phyloP scores from a whole-genome alignment of 1,284 basidiomycete genomes.

The Naganishia liquefaciens region DNA sequence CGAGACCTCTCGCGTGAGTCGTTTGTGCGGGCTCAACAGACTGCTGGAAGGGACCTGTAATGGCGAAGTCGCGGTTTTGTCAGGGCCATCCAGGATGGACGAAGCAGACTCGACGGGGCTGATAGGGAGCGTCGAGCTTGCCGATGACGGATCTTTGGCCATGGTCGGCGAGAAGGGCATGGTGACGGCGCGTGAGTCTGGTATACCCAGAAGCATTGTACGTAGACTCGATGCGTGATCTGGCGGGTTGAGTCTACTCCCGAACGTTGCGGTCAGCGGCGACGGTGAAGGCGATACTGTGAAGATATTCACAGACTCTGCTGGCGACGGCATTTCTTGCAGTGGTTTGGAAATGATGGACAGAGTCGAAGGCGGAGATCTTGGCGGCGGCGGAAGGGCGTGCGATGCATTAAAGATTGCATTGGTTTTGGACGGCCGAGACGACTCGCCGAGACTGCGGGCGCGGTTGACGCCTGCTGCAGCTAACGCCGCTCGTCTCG shows the following conservation, averaged over 20 bases:
- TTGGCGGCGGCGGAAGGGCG: constrained; percentile 20
- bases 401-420: constrained; percentile 20
- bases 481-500: constrained; percentile 10
- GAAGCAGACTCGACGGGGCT: constrained; percentile 13
- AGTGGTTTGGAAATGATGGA: constrained; percentile 12
- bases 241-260: constrained; percentile 3
- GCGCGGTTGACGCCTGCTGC: constrained; percentile 22
- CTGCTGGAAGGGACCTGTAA: not conserved
- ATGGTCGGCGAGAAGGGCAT: constrained; percentile 9
- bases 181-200: constrained; percentile 20
- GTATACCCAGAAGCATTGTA: constrained; percentile 7
- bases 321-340: constrained; percentile 22
- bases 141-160: not conserved
- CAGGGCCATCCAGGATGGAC: not conserved
- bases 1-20: constrained; percentile 29
- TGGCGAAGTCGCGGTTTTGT: not conserved
- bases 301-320: not conserved
- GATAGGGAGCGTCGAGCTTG: constrained; percentile 21
- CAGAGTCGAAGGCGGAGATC: constrained; percentile 4
- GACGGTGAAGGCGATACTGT: constrained; percentile 25
- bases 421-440: constrained; percentile 14
- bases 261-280: constrained; percentile 19
- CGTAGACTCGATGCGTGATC: constrained; percentile 4
- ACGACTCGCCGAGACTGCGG: constrained; percentile 16
- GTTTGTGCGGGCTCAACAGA: constrained; percentile 20